These are phyloP conservation scores for Aspergillus fumigatus DNA, from an alignment of 2,329 filamentous ascomycete genomes.

Conservation along the genomic window DNA sequence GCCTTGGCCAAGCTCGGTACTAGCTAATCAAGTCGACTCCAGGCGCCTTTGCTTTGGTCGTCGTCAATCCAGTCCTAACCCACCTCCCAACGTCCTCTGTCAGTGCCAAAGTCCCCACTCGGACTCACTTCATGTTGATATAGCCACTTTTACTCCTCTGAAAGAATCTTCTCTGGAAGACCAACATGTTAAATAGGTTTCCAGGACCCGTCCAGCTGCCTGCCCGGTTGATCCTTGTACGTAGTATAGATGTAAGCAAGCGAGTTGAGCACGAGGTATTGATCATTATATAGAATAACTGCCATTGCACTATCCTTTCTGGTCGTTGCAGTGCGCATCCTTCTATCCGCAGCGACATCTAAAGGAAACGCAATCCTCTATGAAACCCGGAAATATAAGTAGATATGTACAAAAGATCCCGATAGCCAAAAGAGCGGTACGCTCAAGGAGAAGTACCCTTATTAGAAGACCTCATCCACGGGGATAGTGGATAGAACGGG, in stretches of 20 bases:
- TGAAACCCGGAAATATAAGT: not conserved
- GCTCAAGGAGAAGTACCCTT: conserved; percentile 2
- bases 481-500: no score
- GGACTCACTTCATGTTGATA: not conserved
- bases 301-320: not conserved
- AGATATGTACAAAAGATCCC: not conserved
- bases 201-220: not conserved
- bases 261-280: not conserved
- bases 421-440: not conserved
- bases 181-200: not conserved
- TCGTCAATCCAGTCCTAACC: conserved; percentile 3
- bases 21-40: conserved; percentile 50
- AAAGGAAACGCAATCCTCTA: not conserved
- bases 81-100: no score
- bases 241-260: conserved; percentile 9
- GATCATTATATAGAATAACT: not conserved
- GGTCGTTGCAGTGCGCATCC: not conserved
- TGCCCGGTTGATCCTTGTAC: conserved; percentile 5
- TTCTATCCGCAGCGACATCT: not conserved
- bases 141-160: not conserved
- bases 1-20: conserved; percentile 90
- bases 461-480: not conserved
- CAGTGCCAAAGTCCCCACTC: not conserved
- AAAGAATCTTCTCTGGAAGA: not conserved
- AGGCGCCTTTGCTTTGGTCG: conserved; percentile 8